A percentile compares a stretch with the other conserved stretches of the same genome.
These are phyloP conservation scores for Batkoa obscura DNA, from an alignment of 371 early-diverging fungal genomes.

Conservation along the genomic window DNA sequence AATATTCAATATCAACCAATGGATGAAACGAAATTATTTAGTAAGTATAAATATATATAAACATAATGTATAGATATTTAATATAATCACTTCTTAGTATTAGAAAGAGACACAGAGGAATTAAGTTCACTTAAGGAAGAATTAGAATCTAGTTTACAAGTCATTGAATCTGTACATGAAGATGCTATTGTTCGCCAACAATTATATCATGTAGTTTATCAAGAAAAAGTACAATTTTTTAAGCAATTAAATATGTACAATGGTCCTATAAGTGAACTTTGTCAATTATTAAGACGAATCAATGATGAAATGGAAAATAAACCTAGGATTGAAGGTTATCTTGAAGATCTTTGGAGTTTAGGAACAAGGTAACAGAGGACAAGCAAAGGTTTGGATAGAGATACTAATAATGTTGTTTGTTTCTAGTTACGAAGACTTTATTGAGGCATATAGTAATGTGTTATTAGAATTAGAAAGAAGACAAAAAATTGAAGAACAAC, in stretches of 20 bases:
- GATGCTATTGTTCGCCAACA: slow-evolving; percentile 6
- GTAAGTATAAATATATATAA: not conserved
- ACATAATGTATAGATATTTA: slow-evolving; percentile 3
- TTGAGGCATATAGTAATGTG: not conserved
- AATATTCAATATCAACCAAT: not conserved
- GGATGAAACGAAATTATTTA: not conserved
- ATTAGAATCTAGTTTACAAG: slow-evolving; percentile 13
- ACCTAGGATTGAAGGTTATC: not conserved
- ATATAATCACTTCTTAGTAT: slow-evolving; percentile 9
- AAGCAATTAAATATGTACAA: not conserved
- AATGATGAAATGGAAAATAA: not conserved
- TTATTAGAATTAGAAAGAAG: not conserved
- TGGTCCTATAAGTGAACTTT: not conserved
- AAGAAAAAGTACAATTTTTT: not conserved
- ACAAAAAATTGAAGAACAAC: not conserved
- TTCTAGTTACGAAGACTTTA: slow-evolving; percentile 1
- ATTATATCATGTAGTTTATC: slow-evolving; percentile 1
- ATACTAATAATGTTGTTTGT: not conserved
- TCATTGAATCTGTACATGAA: slow-evolving; percentile 6
- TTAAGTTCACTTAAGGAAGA: slow-evolving; percentile 14
- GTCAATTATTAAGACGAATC: not conserved
- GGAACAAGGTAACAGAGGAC: not conserved
- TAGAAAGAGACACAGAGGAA: slow-evolving; percentile 15
- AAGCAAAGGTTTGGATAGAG: not conserved
- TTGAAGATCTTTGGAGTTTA: not conserved